A percentile compares a stretch with the other conserved stretches of the same genome.
phyloP scores from a whole-genome alignment of 352 stramenopile genomes.

The Globisporangium lucens region DNA sequence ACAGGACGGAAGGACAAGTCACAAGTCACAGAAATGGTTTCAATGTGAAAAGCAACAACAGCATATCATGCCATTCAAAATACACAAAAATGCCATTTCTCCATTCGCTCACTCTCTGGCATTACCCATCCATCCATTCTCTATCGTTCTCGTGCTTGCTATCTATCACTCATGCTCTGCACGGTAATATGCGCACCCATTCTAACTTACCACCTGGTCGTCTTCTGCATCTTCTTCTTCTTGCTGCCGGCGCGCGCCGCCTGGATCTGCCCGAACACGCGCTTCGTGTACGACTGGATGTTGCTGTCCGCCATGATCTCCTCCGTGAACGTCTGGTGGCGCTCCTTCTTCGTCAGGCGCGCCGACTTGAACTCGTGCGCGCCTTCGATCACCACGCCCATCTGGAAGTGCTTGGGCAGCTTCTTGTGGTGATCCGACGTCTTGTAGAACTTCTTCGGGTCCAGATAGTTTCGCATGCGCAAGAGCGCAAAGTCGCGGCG shows the following conservation, averaged over 20 bases:
- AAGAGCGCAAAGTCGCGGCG: slow-evolving; percentile 91
- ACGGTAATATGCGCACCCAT: background rate
- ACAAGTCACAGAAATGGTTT: background rate
- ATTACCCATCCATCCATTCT: background rate
- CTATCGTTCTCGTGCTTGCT: background rate
- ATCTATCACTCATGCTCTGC: background rate
- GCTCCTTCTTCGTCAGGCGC: slow-evolving; percentile 90
- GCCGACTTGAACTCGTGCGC: slow-evolving; percentile 87
- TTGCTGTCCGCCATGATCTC: slow-evolving; percentile 92
- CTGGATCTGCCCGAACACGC: slow-evolving; percentile 79
- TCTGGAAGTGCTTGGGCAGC: slow-evolving; percentile 88
- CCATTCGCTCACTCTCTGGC: background rate
- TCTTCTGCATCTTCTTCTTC: slow-evolving; percentile 47
- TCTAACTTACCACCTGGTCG: slow-evolving; percentile 5
- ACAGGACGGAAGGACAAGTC: background rate
- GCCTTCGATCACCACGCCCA: slow-evolving; percentile 92
- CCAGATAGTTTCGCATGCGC: slow-evolving; percentile 93
- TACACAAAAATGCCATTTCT: background rate
- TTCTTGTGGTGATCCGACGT: slow-evolving; percentile 79
- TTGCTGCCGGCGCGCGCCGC: slow-evolving; percentile 35
- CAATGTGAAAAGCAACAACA: background rate
- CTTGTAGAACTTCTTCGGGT: slow-evolving; percentile 98
- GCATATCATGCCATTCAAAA: background rate
- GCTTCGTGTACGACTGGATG: slow-evolving; percentile 85
- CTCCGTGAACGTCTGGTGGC: slow-evolving; percentile 91